Evolutionary conservation across 306 rosid genomes (phyloP), one percentile per base, ranked within the genome.

Genomic region (Spatholobus suberectus): DNA sequence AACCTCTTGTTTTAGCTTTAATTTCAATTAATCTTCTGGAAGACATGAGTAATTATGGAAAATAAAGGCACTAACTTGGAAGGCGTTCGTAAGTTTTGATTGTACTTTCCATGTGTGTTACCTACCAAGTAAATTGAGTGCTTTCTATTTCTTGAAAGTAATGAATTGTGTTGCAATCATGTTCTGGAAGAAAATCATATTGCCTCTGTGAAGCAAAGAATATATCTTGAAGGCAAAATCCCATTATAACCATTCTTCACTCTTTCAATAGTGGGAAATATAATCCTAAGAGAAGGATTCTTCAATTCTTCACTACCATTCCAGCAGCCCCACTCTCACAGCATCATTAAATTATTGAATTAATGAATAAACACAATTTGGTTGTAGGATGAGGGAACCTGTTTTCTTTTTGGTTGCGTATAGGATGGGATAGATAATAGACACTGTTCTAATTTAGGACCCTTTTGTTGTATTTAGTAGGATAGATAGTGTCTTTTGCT

Each of bases 181-280:
- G 63, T 67, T 67, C 55, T 8, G 32, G 15, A 26, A 52, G 43
- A 49, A 49, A 18, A 66, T 47, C 29, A 51, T 49, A 84, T 75
- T 87, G 89, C 97, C 97, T 93, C 96, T 44, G 96, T 61, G 86
- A 93, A 93, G 88, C 95, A 93, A 77, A 93, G 93, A 68, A 91
- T 63, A n/a, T 86, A 89, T 72, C 89, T 90, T 81, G 97, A 90
- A 83, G 96, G 90, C 75, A 85, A 87, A 65, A 91, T 32, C 80
- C 94, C 95, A 77, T 77, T 74, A 75, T 37, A 74, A 12, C 90
- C 90, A 51, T 77, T 79, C 82, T 84, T 89, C 85, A 93, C 95
- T 87, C 92, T 89, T 79, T 88, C 90, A 54, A 93, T 90, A 81
- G 94, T 93, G 51, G 97, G 97, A 70, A 90, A 93, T 80, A 90